Evolutionary conservation across 2,329 filamentous ascomycete genomes (phyloP).

Genomic region (Fusarium aywerte): DNA sequence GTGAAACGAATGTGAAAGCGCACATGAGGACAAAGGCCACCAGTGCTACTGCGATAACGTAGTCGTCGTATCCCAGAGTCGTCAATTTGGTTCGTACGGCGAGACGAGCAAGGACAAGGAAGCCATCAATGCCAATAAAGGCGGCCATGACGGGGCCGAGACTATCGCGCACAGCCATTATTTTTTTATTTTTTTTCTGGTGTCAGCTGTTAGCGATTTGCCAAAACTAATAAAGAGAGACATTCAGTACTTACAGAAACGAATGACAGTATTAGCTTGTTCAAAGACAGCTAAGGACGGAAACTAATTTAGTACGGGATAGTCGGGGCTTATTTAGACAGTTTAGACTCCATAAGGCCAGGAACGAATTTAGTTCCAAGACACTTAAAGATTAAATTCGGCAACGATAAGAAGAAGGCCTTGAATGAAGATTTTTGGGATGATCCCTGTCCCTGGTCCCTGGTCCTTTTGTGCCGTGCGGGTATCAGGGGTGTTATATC

Average conservation of each 20-base stretch:
- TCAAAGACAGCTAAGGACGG: background rate
- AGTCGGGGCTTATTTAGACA: conserved; percentile 1
- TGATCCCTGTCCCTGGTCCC: background rate
- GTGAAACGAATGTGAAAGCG: conserved; percentile 4
- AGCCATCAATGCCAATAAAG: conserved; percentile 15
- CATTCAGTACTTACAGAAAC: background rate
- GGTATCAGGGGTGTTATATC: background rate
- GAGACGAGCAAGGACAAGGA: conserved; percentile 12
- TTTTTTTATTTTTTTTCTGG: too few relatives aligned
- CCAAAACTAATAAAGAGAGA: background rate
- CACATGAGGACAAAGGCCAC: conserved; percentile 1
- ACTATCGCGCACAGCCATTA: conserved; percentile 13
- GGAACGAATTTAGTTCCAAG: background rate
- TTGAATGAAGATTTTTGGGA: background rate
- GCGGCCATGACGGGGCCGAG: conserved; percentile 13
- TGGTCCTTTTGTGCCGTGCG: background rate
- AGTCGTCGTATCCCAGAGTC: conserved; percentile 9
- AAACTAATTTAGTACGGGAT: background rate
- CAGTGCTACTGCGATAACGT: conserved; percentile 1
- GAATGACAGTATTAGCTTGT: background rate
- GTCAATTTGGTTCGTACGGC: conserved; percentile 12
- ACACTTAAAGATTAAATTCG: background rate
- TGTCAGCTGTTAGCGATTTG: too few relatives aligned
- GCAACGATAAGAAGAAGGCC: background rate
- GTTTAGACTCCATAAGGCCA: background rate